A percentile compares a stretch with the other conserved stretches of the same genome.
Conservation (phyloP, 768 basidiomycete genomes). For the Mrakia hoshinonis region DNA sequence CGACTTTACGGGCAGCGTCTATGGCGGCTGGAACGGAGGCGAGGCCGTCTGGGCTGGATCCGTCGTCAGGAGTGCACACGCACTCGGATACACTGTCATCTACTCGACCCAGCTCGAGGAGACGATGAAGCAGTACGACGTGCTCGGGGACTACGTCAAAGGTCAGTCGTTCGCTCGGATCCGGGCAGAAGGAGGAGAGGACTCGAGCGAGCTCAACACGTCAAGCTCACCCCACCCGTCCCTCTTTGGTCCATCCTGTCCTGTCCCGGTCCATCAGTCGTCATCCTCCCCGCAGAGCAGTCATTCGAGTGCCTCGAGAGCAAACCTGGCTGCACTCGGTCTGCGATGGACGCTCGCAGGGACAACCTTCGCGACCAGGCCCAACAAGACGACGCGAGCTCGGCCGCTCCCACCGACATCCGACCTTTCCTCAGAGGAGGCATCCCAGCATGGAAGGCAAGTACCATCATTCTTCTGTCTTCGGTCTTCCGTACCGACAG, state of each 20-base stretch:
- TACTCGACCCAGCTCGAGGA: neutral
- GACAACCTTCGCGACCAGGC: neutral
- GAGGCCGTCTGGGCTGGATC: conserved; percentile 13
- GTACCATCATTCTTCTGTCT: neutral
- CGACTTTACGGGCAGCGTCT: conserved; percentile 7
- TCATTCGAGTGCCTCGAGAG: conserved; percentile 1
- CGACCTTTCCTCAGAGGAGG: neutral
- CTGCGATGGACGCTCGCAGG: neutral
- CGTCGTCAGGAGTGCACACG: neutral
- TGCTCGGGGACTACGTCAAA: conserved; percentile 17
- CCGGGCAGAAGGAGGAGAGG: too few relatives aligned
- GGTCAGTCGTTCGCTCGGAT: too few relatives aligned
- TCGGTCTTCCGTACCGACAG: neutral
- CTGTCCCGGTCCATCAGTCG: neutral
- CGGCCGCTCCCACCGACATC: neutral
- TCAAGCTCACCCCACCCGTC: neutral
- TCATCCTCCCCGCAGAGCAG: conserved; percentile 1
- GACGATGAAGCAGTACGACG: conserved; percentile 11
- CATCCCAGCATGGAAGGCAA: conserved; percentile 17
- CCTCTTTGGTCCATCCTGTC: too few relatives aligned
- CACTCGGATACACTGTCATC: conserved; percentile 5
- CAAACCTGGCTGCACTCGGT: neutral
- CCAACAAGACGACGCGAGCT: neutral
- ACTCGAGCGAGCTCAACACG: neutral
- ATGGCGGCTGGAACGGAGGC: conserved; percentile 8